Evolutionary conservation across 805 yeast genomes (phyloP).

Genomic region (Tetrapisispora arboricola): DNA sequence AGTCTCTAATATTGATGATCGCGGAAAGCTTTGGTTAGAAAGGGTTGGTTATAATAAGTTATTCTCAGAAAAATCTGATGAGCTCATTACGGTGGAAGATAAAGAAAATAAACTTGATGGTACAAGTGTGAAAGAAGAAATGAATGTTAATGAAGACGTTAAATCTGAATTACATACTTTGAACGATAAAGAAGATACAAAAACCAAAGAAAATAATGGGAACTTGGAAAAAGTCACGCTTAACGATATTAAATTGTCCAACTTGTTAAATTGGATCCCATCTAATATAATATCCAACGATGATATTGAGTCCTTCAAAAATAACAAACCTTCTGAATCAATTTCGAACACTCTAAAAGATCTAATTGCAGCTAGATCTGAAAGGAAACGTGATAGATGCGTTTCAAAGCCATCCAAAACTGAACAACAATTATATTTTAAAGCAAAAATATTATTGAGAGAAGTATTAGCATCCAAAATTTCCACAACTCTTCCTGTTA

Average conservation of each 20-base stretch:
- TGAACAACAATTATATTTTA: slow-evolving; percentile 36
- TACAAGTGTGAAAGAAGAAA: slow-evolving; percentile 12
- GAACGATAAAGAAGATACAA: neutral
- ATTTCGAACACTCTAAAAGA: slow-evolving; percentile 38
- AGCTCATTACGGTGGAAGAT: slow-evolving; percentile 10
- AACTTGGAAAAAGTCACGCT: neutral
- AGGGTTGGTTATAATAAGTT: slow-evolving; percentile 40
- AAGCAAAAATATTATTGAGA: slow-evolving; percentile 36
- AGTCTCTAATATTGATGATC: slow-evolving; percentile 41
- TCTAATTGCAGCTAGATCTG: slow-evolving; percentile 40
- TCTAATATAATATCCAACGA: slow-evolving; percentile 39
- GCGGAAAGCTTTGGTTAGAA: slow-evolving; percentile 44
- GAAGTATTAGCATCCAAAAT: slow-evolving; percentile 33
- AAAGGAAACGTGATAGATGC: slow-evolving; percentile 28
- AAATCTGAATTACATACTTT: no score
- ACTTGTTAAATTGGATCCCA: slow-evolving; percentile 42
- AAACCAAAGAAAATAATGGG: slow-evolving; percentile 1
- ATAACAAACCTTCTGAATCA: slow-evolving; percentile 33
- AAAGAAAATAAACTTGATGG: slow-evolving; percentile 9
- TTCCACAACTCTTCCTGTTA: slow-evolving; percentile 22
- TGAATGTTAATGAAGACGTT: neutral
- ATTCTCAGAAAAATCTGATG: slow-evolving; percentile 2
- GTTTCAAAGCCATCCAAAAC: slow-evolving; percentile 32
- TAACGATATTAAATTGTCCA: slow-evolving; percentile 27
- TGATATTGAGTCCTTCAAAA: slow-evolving; percentile 38